Percentiles rank a stretch among this genome's conserved stretches.
phyloP scores from a whole-genome alignment of 441 rosid species.

The Mallotus japonicus region DNA sequence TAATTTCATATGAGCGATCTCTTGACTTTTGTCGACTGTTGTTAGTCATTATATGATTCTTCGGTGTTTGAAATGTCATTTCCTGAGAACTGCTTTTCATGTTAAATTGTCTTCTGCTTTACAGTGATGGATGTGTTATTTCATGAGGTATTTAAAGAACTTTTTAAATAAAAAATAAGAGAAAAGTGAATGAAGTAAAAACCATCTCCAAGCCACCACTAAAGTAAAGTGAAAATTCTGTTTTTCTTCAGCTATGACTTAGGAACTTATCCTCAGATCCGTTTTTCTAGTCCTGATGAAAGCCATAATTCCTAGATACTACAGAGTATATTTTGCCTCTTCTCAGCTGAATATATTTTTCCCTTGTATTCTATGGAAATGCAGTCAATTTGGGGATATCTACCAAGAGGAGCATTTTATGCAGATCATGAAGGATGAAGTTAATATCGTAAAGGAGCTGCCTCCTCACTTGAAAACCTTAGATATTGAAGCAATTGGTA shows the following conservation, averaged over 20 bases:
- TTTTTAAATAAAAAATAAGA: background rate
- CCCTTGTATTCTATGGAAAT: constrained; percentile 22
- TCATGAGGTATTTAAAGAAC: background rate
- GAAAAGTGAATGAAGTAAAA: background rate
- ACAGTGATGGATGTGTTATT: background rate
- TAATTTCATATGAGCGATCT: constrained; percentile 12
- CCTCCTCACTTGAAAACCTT: constrained; percentile 56
- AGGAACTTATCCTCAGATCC: background rate
- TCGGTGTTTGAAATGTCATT: background rate
- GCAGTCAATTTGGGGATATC: constrained; percentile 87
- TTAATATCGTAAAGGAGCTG: constrained; percentile 70
- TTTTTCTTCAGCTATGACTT: background rate
- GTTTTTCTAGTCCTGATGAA: background rate
- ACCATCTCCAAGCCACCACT: background rate
- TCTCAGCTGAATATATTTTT: constrained; percentile 8
- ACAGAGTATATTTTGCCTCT: background rate
- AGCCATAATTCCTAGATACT: no score
- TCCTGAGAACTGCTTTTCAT: background rate
- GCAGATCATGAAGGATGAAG: constrained; percentile 54
- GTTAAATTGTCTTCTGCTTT: background rate
- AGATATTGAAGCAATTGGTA: constrained; percentile 67
- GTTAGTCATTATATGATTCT: background rate
- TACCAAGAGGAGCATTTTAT: constrained; percentile 76
- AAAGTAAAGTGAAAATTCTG: background rate
- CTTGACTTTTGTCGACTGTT: background rate